Percentiles rank a stretch among this genome's conserved stretches.
phyloP scores from a whole-genome alignment of 176 grass and related monocot genomes.

The Oryza officinalis region DNA sequence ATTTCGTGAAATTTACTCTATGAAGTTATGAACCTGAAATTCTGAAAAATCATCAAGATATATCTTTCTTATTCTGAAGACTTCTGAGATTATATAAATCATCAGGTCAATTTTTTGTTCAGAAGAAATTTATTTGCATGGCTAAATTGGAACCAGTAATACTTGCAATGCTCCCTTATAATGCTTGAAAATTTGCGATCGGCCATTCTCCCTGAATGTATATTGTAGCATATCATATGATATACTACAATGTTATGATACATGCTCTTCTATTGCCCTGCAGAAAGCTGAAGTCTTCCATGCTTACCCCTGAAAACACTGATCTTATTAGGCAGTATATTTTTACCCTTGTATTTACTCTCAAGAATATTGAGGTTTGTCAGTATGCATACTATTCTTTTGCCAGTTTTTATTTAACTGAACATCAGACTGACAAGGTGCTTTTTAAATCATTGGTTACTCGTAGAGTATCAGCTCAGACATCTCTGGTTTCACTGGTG shows the following conservation, averaged over 20 bases:
- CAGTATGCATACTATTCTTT: too few relatives aligned
- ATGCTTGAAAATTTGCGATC: neutral
- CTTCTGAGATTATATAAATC: neutral
- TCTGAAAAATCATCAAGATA: neutral
- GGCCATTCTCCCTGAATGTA: neutral
- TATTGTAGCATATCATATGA: neutral
- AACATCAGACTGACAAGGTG: neutral
- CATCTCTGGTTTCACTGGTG: constrained; percentile 66
- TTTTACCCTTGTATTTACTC: constrained; percentile 85
- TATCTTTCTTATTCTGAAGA: neutral
- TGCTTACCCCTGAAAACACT: constrained; percentile 76
- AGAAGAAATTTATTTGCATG: too few relatives aligned
- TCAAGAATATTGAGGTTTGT: neutral
- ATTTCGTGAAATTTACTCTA: too few relatives aligned
- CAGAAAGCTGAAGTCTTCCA: constrained; percentile 75
- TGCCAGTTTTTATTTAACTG: neutral
- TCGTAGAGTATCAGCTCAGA: constrained; percentile 91
- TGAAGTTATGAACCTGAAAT: neutral
- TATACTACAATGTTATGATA: neutral
- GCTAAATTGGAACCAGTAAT: too few relatives aligned
- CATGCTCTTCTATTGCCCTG: neutral
- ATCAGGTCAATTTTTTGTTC: too few relatives aligned
- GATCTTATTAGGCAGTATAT: constrained; percentile 83
- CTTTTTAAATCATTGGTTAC: constrained; percentile 3
- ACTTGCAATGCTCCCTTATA: too few relatives aligned